Percentiles rank a stretch among this genome's conserved stretches.
Conservation (phyloP, 31 red algal genomes). For the Pterothamnion heteromorphum region DNA sequence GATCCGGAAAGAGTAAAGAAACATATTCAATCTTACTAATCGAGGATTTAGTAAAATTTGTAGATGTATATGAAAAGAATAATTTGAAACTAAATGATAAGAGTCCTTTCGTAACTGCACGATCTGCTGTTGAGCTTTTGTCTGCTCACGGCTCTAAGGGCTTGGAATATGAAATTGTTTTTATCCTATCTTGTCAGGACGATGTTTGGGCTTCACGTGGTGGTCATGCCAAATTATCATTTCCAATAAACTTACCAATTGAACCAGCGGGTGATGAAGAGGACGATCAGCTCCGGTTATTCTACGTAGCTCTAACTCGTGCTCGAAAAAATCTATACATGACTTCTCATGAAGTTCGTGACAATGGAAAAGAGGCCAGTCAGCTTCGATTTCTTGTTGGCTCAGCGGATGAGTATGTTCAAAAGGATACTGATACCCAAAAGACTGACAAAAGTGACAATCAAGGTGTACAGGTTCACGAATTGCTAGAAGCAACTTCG, state of each 20-base stretch:
- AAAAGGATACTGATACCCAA: not conserved
- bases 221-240: not conserved
- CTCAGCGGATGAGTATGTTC: not conserved
- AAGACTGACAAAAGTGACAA: not conserved
- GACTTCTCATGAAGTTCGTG: not conserved
- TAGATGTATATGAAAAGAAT: too few species aligned
- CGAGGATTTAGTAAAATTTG: too few species aligned
- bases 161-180: conserved; percentile 20
- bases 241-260: not conserved
- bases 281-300: conserved; percentile 5
- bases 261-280: not conserved
- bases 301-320: conserved; percentile 20
- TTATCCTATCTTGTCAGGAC: not conserved
- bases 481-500: not conserved
- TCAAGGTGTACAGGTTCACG: not conserved
- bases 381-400: not conserved
- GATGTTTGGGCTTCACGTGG: not conserved
- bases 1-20: too few species aligned
- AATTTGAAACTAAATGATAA: too few species aligned
- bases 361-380: not conserved
- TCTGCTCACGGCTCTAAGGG: conserved; percentile 16
- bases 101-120: too few species aligned
- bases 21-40: too few species aligned
- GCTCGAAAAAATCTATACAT: not conserved
- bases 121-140: not conserved